Percentiles rank a stretch among this genome's conserved stretches.
Evolutionary conservation across 176 grass and related monocot species (phyloP).

Genomic region (Lolium multiflorum): DNA sequence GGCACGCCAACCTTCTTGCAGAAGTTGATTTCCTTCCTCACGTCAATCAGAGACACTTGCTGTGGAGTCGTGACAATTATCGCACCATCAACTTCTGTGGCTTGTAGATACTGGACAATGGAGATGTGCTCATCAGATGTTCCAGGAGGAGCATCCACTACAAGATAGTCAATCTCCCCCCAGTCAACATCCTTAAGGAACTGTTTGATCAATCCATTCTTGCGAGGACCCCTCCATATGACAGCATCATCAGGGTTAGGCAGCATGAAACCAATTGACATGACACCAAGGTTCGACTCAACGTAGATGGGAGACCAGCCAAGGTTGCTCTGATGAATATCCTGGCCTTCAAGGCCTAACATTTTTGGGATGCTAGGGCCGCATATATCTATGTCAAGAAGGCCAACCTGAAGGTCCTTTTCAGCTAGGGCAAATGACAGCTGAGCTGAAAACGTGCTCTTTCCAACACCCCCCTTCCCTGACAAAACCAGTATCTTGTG

Average conservation of each 20-base stretch:
- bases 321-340: slow-evolving; percentile 89
- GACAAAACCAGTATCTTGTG: slow-evolving; percentile 88
- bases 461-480: slow-evolving; percentile 77
- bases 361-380: slow-evolving; percentile 79
- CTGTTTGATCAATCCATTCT: slow-evolving; percentile 85
- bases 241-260: slow-evolving; percentile 73
- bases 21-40: slow-evolving; percentile 81
- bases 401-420: slow-evolving; percentile 65
- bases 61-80: slow-evolving; percentile 92
- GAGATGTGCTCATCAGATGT: slow-evolving; percentile 97
- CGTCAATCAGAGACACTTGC: slow-evolving; percentile 74
- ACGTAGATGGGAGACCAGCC: slow-evolving; percentile 80
- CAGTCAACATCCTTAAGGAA: slow-evolving; percentile 88
- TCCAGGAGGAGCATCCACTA: slow-evolving; percentile 81
- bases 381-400: slow-evolving; percentile 81
- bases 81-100: slow-evolving; percentile 76
- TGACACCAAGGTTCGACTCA: slow-evolving; percentile 78
- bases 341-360: slow-evolving; percentile 75
- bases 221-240: slow-evolving; percentile 76
- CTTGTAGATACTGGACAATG: slow-evolving; percentile 90
- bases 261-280: slow-evolving; percentile 84
- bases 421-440: slow-evolving; percentile 75
- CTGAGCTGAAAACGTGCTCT: slow-evolving; percentile 83
- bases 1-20: slow-evolving; percentile 80
- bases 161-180: slow-evolving; percentile 82